A percentile compares a stretch with the other conserved stretches of the same genome.
These are phyloP conservation scores for Carpinus fangiana DNA, from an alignment of 306 rosid species.

Conservation along the genomic window DNA sequence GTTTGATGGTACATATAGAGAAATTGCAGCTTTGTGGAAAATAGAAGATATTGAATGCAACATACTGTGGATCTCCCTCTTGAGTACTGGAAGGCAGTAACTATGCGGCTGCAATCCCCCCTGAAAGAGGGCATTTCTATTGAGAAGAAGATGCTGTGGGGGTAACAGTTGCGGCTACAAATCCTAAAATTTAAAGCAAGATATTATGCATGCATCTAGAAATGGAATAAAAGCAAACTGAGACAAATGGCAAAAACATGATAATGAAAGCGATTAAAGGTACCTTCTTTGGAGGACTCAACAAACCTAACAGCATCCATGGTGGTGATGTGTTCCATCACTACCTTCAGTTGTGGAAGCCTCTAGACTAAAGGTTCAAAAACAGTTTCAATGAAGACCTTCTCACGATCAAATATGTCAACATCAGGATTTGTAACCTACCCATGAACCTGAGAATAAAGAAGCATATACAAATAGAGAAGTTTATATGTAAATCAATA, in stretches of 20 bases:
- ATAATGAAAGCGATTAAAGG: constrained; percentile 20
- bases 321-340: constrained; percentile 96
- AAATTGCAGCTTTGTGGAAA: background rate
- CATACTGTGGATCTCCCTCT: constrained; percentile 84
- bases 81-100: constrained; percentile 83
- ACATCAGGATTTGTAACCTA: constrained; percentile 76
- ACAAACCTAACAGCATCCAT: constrained; percentile 78
- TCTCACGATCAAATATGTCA: constrained; percentile 87
- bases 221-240: constrained; percentile 1
- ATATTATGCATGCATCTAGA: constrained; percentile 12
- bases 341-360: constrained; percentile 85
- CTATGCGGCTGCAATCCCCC: constrained; percentile 94
- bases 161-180: constrained; percentile 82
- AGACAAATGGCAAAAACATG: background rate
- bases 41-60: constrained; percentile 17
- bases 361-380: constrained; percentile 64
- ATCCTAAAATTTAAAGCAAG: constrained; percentile 44
- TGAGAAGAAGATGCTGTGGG: constrained; percentile 93
- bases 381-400: constrained; percentile 78
- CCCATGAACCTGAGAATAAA: constrained; percentile 74
- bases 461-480: background rate
- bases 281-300: constrained; percentile 72
- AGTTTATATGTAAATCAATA: background rate
- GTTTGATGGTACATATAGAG: constrained; percentile 2
- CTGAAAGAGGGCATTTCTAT: constrained; percentile 81